Base-by-base conservation (phyloP, 495 filamentous ascomycete genomes). In the Pseudotulostoma volvatum region DNA sequence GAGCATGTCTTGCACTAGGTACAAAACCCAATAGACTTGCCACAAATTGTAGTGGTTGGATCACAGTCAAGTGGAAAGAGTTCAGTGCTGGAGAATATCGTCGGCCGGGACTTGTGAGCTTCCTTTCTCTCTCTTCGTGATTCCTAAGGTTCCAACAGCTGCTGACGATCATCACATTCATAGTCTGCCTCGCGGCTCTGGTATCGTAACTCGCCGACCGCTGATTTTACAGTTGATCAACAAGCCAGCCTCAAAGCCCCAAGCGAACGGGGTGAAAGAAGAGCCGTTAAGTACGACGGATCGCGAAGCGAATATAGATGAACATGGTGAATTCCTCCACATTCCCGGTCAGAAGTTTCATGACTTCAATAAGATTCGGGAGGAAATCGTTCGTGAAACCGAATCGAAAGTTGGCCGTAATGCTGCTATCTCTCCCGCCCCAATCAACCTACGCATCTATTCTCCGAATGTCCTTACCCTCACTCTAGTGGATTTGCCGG, bases 1-100 rank as follows among this genome's bases (percentile, higher is more conserved):
- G 11, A n/a, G n/a, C n/a, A n/a, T n/a, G n/a, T n/a, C n/a, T n/a
- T n/a, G n/a, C n/a, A n/a, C 35, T 47, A 84, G 79, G 79, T 84
- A 34, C 80, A 94, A 70, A 99, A 99, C 61, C 92, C 92, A 33
- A 99, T 99, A 68, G 92, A 99, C 69, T 63, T 99, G 42, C 92
- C 92, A 18, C 92, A 99, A 68, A 99, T 99, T 61, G 90, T 80
- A 43, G 92, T 99, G 41, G 92, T 99, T 34, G 92, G 92, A 48
- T 95, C 88, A 55, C 92, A 99, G 67, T 96, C 92, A 9, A 94
- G 86, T 58, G 92, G 92, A 56, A 99, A 99, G 77, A 95, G 87
- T 68, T 96, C 90, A n/a, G 92, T 99, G 49, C 61, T 99, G 51
- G 92, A 99, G 64, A 99, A 99, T 53, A 99, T 99, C 49, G 92